Conservation (phyloP, 129 eudicot species). For the Escallonia rubra region DNA sequence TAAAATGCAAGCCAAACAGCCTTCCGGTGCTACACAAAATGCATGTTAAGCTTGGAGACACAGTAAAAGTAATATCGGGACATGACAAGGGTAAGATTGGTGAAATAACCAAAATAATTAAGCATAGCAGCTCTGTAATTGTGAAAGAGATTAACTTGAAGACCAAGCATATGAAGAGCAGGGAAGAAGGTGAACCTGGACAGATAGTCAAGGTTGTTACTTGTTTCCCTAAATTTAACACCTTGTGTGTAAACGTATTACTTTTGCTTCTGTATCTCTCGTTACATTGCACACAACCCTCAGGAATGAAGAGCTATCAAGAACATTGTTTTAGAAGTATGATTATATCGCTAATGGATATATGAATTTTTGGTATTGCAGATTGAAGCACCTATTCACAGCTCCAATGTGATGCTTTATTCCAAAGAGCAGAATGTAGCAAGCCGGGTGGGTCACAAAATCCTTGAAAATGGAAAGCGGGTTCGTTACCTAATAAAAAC, state of each 20-base stretch:
- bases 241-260: not conserved
- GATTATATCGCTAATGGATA: too few relatives aligned
- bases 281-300: too few relatives aligned
- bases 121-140: slow-evolving; percentile 71
- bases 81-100: slow-evolving; percentile 87
- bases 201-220: slow-evolving; percentile 80
- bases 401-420: slow-evolving; percentile 97
- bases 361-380: slow-evolving; percentile 19
- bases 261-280: not conserved
- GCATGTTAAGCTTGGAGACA: slow-evolving; percentile 95
- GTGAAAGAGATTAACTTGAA: slow-evolving; percentile 78
- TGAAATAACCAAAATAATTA: slow-evolving; percentile 61
- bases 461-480: slow-evolving; percentile 68
- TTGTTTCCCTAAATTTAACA: not conserved
- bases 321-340: not conserved
- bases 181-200: slow-evolving; percentile 77
- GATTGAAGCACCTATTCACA: slow-evolving; percentile 95
- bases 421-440: slow-evolving; percentile 80
- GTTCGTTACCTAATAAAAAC: slow-evolving; percentile 87
- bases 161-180: slow-evolving; percentile 92
- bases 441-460: slow-evolving; percentile 95
- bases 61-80: slow-evolving; percentile 92
- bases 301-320: too few relatives aligned
- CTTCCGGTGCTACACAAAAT: slow-evolving; percentile 81
- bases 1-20: slow-evolving; percentile 94